Base-by-base conservation (phyloP, 495 filamentous ascomycete species). In the Penicillium flavigenum region DNA sequence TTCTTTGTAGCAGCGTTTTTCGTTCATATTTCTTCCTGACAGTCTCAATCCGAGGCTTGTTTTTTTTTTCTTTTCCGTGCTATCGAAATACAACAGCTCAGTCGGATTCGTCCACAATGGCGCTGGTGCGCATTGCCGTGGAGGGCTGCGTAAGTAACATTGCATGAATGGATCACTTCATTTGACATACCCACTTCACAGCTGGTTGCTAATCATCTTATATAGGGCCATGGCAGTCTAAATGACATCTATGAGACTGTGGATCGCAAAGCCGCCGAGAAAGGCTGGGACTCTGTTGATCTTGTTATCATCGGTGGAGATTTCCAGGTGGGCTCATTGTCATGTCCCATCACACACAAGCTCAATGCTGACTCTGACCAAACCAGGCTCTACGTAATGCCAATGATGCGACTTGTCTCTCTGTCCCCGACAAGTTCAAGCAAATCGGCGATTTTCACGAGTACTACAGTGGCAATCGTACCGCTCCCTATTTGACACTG, bases 271-370 rank as follows among this genome's bases (percentile, higher is more conserved):
- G 86, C 84, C 63, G 71, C 83, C 44, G 68, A 80, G 45, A 86
- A 87, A 54, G 78, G 80, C 9, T 96, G 90, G 90, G 81, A 86
- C 58, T 81, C 79, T 20, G 82, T 96, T 17, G 92, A 96, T 65
- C 66, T 93, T 8, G 73, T 96, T 45, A 92, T 96, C 63, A 94
- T 96, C 60, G 88, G 90, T 42, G 92, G 92, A 16, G 92, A 96
- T 65, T 96, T 96, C 53, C 88, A 97, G 76, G 88, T 89, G 75
- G 41, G 60, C 61, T 20, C 29, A 27, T 54, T 16, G 20, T 54
- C 31, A 19, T 27, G 16, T n/a, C 27, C 29, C 5, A 41, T 26
- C 17, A n/a, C 24, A 31, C 7, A 17, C n/a, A 24, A 49, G 12
- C 12, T 42, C 26, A 24, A 26, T 8, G 55, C 27, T 59, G 46